A percentile compares a stretch with the other conserved stretches of the same genome.
Conservation (phyloP, 2,329 filamentous ascomycete species). For the Epichloe coenophiala region DNA sequence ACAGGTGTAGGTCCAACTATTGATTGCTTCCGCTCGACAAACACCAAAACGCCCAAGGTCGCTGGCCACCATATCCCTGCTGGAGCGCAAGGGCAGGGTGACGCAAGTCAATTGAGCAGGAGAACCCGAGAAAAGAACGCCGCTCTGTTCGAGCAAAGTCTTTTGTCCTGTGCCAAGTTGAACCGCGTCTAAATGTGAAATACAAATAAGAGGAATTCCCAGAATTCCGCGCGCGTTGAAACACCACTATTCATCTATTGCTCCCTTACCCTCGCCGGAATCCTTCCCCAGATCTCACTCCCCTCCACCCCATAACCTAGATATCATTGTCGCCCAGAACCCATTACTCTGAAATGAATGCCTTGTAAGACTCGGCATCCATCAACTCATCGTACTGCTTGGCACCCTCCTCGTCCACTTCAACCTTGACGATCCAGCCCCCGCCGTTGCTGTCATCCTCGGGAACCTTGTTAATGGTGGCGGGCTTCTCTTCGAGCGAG, state of each 20-base stretch:
- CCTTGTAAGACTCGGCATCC: slow-evolving; percentile 64
- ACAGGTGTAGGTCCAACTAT: not conserved
- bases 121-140: not conserved
- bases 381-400: slow-evolving; percentile 65
- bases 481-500: slow-evolving; percentile 70
- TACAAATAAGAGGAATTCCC: not conserved
- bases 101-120: too few relatives aligned
- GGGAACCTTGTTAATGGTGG: slow-evolving; percentile 76
- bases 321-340: too few relatives aligned
- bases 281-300: not conserved
- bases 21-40: not conserved
- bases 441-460: slow-evolving; percentile 64
- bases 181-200: slow-evolving; percentile 3
- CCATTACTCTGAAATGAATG: slow-evolving; percentile 38
- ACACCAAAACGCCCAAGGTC: not conserved
- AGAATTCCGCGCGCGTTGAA: not conserved
- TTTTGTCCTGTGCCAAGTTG: slow-evolving; percentile 5
- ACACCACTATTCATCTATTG: not conserved
- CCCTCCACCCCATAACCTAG: not conserved
- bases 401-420: slow-evolving; percentile 51
- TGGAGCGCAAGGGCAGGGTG: too few relatives aligned
- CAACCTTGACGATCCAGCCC: slow-evolving; percentile 86
- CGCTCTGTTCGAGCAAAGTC: not conserved
- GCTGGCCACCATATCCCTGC: not conserved
- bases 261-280: too few relatives aligned